phyloP scores from a whole-genome alignment of 1,139 yeast species.

The Geotrichum klebahnii region DNA sequence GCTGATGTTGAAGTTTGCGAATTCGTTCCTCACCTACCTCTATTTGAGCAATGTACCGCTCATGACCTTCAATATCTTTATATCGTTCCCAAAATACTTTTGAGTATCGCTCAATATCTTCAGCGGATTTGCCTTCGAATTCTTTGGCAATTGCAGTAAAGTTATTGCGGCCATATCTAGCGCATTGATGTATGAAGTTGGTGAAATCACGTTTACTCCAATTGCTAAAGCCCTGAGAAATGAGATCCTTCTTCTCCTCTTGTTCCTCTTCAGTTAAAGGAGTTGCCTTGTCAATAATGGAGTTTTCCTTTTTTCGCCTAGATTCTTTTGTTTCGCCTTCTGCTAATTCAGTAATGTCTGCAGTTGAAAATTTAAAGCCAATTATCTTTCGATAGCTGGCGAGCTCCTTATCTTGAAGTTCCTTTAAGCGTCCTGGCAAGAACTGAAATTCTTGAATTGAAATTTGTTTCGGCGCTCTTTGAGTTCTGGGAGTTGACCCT shows the following conservation, averaged over 20 bases:
- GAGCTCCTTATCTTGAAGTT: constrained; percentile 72
- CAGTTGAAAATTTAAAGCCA: constrained; percentile 59
- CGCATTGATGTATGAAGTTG: constrained; percentile 76
- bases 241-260: constrained; percentile 54
- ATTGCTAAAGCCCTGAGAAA: constrained; percentile 62
- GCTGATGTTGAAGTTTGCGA: constrained; percentile 61
- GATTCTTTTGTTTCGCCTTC: constrained; percentile 58
- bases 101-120: constrained; percentile 71
- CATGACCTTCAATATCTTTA: constrained; percentile 75
- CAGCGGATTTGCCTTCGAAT: constrained; percentile 57
- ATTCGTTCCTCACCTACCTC: constrained; percentile 83
- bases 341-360: constrained; percentile 39
- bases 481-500: constrained; percentile 51
- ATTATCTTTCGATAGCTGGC: constrained; percentile 66
- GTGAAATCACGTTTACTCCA: constrained; percentile 94
- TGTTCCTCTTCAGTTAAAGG: constrained; percentile 79
- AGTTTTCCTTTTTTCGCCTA: constrained; percentile 57
- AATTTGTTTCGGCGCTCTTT: constrained; percentile 53
- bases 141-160: constrained; percentile 61
- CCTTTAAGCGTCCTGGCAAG: constrained; percentile 62
- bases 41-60: constrained; percentile 75
- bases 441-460: constrained; percentile 79
- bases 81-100: constrained; percentile 74
- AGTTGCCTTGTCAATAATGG: constrained; percentile 50
- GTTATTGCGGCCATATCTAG: constrained; percentile 71